These are phyloP conservation scores for Clavulina sp. DNA, from an alignment of 768 basidiomycete species.

Conservation along the genomic window DNA sequence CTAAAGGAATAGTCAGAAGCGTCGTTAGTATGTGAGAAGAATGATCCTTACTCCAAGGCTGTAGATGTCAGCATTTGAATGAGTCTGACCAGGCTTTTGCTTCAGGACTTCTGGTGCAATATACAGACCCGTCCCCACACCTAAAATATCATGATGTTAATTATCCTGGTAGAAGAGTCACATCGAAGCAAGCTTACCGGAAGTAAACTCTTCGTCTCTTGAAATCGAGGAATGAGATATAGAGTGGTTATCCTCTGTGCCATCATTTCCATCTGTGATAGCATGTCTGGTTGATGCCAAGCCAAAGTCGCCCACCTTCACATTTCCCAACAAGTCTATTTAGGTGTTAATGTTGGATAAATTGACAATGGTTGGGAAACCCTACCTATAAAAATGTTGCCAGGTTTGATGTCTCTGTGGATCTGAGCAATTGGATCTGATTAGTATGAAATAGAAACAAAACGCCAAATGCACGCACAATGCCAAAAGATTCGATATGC, in stretches of 20 bases:
- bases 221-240: neutral
- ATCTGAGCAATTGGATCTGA: conserved; percentile 8
- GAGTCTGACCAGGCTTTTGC: conserved; percentile 37
- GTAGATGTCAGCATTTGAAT: conserved; percentile 86
- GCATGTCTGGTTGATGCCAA: conserved; percentile 70
- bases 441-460: neutral
- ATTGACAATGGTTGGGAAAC: conserved; percentile 1
- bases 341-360: neutral
- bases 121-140: conserved; percentile 77
- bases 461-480: conserved; percentile 30
- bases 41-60: conserved; percentile 55
- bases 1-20: conserved; percentile 21
- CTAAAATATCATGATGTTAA: conserved; percentile 7
- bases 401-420: conserved; percentile 67
- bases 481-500: conserved; percentile 77
- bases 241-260: conserved; percentile 30
- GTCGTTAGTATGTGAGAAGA: neutral
- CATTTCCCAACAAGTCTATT: conserved; percentile 12
- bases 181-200: neutral
- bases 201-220: neutral
- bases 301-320: conserved; percentile 79
- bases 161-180: neutral
- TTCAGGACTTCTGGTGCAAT: conserved; percentile 83
- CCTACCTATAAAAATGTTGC: conserved; percentile 85
- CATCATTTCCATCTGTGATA: conserved; percentile 56